Evolutionary conservation across 192 early-diverging fungal genomes (phyloP).

Genomic region (Coemansia sp.): DNA sequence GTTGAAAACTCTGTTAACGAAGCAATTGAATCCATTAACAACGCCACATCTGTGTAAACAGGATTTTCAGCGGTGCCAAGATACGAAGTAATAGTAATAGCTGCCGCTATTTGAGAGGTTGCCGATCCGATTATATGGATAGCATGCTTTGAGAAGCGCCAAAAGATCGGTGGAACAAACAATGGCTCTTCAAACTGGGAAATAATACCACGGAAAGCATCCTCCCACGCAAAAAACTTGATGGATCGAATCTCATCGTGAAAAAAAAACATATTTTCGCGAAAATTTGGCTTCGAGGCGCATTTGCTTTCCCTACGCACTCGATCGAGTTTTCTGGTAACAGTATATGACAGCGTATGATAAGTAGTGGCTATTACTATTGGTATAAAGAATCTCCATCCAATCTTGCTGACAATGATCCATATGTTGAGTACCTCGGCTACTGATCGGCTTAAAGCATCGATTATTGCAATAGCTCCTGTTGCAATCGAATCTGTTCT

Average conservation of each 20-base stretch:
- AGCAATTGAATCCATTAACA: constrained; percentile 24
- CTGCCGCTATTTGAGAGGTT: constrained; percentile 56
- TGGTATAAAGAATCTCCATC: constrained; percentile 31
- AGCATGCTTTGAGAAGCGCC: constrained; percentile 14
- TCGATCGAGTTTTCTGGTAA: background rate
- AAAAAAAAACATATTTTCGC: constrained; percentile 1
- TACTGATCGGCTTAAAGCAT: background rate
- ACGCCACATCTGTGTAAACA: constrained; percentile 10
- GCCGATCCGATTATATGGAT: constrained; percentile 33
- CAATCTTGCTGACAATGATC: constrained; percentile 26
- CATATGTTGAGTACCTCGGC: constrained; percentile 18
- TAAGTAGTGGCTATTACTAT: constrained; percentile 8
- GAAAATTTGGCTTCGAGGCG: background rate
- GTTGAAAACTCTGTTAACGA: constrained; percentile 18
- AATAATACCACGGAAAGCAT: constrained; percentile 16
- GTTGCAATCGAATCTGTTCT: background rate
- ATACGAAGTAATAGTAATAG: constrained; percentile 60
- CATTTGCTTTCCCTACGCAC: background rate
- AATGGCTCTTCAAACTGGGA: constrained; percentile 5
- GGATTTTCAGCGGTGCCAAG: constrained; percentile 29
- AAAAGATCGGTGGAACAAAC: constrained; percentile 22
- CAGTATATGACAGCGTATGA: background rate
- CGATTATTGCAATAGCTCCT: background rate
- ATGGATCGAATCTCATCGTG: constrained; percentile 61
- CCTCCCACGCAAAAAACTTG: constrained; percentile 67